Base-by-base conservation (phyloP, 495 filamentous ascomycete genomes). In the Podospora pseudoanserina region DNA sequence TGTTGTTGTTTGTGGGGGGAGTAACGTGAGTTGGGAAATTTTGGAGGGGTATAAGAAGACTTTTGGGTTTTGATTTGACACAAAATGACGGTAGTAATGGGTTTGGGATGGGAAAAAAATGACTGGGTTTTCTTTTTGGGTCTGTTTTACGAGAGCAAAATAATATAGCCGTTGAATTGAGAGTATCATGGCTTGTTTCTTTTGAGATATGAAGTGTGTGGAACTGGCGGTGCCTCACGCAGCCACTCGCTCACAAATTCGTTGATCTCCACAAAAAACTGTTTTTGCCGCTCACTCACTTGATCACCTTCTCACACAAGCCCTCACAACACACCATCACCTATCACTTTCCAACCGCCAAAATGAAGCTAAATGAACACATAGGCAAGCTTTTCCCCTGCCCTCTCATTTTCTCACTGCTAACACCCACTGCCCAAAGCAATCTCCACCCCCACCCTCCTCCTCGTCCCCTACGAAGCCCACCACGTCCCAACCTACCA, bases 1-100 rank as follows among this genome's bases (percentile, higher is more conserved):
- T 5, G 82, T 98, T 64, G 82, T 97, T 27, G 86, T 97, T 26
- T 98, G 94, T 75, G 94, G 94, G 0, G 94, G 94, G 9, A 88
- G 85, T 58, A 91, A 91, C 77, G 86, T 93, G 59, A 89, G 87
- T 4, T 77, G 90, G 28, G 87, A 90, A 20, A 86, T 88, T 74
- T 76, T 96, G 72, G 80, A 79, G 58, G 78, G 78, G 63, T 98
- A 90, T 78, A 82, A 82, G 73, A 77, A 84, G 79, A 80, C 78
- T 67, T 92, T 84, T 75, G 84, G 75, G 53, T 69, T 75, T 7
- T 32, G 39, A 49, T 49, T 11, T 11, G 13, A 49, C 9, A 49
- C 9, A 49, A 11, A 32, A 32, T 5, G 7, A 32, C 5, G 30
- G 30, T 32, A 32, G 30, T 32, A 32, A 32, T 5, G 30, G 39